Conservation (phyloP, 768 basidiomycete species). For the Galerina sulciceps region DNA sequence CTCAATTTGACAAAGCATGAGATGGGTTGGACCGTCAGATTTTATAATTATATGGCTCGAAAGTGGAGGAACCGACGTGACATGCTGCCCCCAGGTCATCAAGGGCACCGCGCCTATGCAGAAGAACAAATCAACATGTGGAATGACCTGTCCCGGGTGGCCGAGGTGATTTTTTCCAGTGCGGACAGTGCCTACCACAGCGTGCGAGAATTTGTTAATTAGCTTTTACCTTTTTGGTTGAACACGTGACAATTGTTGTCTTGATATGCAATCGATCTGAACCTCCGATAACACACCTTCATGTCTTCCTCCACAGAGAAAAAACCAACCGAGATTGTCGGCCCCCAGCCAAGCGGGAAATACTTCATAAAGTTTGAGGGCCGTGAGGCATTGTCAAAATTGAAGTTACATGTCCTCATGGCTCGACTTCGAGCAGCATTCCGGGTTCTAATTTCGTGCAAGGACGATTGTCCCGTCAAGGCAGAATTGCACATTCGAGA, state of each 20-base stretch:
- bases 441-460: background rate
- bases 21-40: constrained; percentile 9
- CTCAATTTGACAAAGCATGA: background rate
- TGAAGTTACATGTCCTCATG: background rate
- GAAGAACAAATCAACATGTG: constrained; percentile 7
- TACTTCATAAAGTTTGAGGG: background rate
- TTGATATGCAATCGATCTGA: too few species aligned
- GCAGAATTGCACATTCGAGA: too few species aligned
- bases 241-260: too few species aligned
- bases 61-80: background rate
- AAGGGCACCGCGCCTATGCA: constrained; percentile 1
- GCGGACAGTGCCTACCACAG: too few species aligned
- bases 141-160: background rate
- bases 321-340: too few species aligned
- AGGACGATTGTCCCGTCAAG: background rate
- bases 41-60: constrained; percentile 2
- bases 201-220: too few species aligned
- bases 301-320: background rate
- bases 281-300: too few species aligned
- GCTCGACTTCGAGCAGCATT: background rate
- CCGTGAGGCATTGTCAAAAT: background rate
- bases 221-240: too few species aligned
- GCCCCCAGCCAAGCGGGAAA: background rate
- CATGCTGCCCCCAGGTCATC: background rate
- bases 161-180: too few species aligned